Evolutionary conservation across 768 basidiomycete genomes (phyloP).

Genomic region (Podaxis carcinomalis): DNA sequence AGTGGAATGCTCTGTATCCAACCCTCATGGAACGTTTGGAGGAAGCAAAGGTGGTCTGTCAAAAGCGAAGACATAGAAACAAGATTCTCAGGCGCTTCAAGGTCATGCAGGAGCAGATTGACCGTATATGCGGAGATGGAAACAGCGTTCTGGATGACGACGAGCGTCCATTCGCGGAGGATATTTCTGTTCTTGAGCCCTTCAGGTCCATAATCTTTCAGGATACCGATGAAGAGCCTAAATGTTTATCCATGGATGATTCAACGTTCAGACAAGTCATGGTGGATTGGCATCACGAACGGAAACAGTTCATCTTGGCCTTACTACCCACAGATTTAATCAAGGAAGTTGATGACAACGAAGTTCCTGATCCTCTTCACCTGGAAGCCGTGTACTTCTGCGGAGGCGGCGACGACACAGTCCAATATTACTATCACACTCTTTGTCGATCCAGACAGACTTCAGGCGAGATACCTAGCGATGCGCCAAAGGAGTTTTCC

Average conservation of each 20-base stretch:
- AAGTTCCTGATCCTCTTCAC: background rate
- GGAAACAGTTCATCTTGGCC: background rate
- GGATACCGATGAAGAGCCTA: background rate
- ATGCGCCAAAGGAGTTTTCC: background rate
- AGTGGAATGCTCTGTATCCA: background rate
- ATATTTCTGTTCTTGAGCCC: background rate
- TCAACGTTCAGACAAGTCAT: background rate
- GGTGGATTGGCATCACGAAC: background rate
- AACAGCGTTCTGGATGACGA: background rate
- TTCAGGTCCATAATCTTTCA: background rate
- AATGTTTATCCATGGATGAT: background rate
- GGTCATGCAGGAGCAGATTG: background rate
- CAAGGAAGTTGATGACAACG: background rate
- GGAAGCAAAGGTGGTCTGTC: background rate
- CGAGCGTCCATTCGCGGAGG: slow-evolving; percentile 1
- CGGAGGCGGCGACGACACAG: background rate
- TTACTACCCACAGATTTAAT: background rate
- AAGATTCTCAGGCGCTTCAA: background rate
- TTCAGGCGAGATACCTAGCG: background rate
- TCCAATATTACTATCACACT: background rate
- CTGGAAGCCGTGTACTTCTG: slow-evolving; percentile 1
- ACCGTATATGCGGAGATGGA: no score
- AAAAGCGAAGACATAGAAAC: background rate
- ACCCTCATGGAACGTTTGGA: background rate
- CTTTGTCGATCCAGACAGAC: background rate